Evolutionary conservation across 169 alveolate species (phyloP), one percentile per base, ranked within the genome.

Genomic region (Eimeria maxima): DNA sequence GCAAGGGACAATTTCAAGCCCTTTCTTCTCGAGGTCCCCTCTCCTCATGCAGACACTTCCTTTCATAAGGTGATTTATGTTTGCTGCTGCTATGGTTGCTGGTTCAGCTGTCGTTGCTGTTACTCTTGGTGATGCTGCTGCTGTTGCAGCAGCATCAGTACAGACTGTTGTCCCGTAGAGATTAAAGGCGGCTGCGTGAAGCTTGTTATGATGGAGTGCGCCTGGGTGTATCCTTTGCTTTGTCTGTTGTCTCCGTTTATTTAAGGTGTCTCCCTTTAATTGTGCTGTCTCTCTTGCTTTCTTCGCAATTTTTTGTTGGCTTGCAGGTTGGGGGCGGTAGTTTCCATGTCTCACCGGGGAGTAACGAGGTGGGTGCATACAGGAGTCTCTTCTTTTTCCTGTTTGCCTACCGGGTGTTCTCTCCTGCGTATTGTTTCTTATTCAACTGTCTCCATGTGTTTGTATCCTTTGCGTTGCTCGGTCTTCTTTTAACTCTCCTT

Each of bases 321-420:
- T 8, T 78, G 88, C 88, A 78, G 88, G 63, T 78, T 45, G 88
- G 88, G 16, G 63, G 88, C 27, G 88, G 88, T 10, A 10, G 38
- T 20, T 78, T 78, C 65, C 67, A 42, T n/a, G 88, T 78, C 44
- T 11, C 88, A 4, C 67, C 38, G 18, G 88, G 60, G 14, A 45
- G 88, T 33, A 63, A 38, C 44, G 88, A 78, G 65, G 88, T 78
- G 88, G n/a, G 88, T 20, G 24, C 4, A 14, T 5, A 8, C n/a
- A 7, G n/a, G 57, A 5, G 5, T 50, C 18, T 50, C 57, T 50
- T 11, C 57, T 50, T 50, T 50, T 50, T 50, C 5, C 11, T 50
- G 4, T 3, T 57, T 7, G 7, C 67, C 18, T 18, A 13, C 22
- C 4, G n/a, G 7, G 67, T 57, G n/a, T 57, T 24, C 24, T 57